A percentile compares a stretch with the other conserved stretches of the same genome.
phyloP scores from a whole-genome alignment of 2,329 filamentous ascomycete species.

The Ophiobolus disseminans region DNA sequence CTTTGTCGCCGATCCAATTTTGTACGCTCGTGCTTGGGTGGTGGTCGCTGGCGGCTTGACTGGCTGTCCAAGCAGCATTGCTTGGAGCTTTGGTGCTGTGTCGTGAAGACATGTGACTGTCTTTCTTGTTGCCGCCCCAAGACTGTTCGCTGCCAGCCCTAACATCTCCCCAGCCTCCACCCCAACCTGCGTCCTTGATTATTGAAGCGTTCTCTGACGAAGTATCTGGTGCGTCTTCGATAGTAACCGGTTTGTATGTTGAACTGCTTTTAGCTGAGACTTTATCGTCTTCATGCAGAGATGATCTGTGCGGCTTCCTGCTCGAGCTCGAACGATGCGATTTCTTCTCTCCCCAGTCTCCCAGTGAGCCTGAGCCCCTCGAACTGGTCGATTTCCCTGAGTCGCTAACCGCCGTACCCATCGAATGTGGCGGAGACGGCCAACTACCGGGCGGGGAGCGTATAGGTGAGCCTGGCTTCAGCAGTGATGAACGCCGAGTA shows the following conservation, averaged over 20 bases:
- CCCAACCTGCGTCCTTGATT: conserved; percentile 4
- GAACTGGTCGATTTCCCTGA: not conserved
- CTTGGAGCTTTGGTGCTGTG: not conserved
- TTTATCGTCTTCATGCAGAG: conserved; percentile 3
- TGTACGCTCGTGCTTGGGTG: not conserved
- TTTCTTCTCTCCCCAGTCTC: not conserved
- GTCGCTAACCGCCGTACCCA: not conserved
- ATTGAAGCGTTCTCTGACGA: conserved; percentile 10
- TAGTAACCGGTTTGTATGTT: conserved; percentile 30
- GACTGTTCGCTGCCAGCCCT: not conserved
- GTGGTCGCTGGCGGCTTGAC: not conserved
- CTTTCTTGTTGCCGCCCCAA: not conserved
- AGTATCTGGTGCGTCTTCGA: conserved; percentile 25
- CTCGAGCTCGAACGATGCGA: conserved; percentile 1
- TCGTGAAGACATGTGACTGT: not conserved
- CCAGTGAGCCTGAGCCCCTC: not conserved
- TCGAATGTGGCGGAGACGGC: conserved; percentile 18
- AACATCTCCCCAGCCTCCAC: not conserved
- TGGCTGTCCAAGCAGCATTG: not conserved
- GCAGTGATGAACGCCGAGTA: not conserved
- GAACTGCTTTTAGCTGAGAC: conserved; percentile 17
- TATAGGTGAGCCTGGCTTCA: conserved; percentile 5
- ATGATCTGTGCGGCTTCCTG: not conserved
- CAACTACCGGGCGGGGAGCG: conserved; percentile 14
- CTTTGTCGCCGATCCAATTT: not conserved